These are phyloP conservation scores for Ensete ventricosum DNA, from an alignment of 176 grass and related monocot genomes.

Conservation along the genomic window DNA sequence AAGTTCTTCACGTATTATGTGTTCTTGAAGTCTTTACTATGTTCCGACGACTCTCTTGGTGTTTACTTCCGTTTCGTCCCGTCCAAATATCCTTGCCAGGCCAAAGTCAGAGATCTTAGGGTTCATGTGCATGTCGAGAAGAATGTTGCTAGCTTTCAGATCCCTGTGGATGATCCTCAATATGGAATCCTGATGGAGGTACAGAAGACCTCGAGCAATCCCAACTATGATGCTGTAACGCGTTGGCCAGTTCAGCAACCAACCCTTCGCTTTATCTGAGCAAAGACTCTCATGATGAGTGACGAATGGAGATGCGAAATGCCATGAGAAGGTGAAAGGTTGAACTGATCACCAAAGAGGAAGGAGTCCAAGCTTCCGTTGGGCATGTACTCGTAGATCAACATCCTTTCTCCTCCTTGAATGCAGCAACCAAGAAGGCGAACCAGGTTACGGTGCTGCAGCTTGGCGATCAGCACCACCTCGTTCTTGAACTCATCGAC, in stretches of 20 bases:
- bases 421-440: too few species aligned
- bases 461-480: background rate
- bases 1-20: slow-evolving; percentile 6
- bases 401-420: too few species aligned
- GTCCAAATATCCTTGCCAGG: too few species aligned
- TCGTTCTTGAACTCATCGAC: slow-evolving; percentile 19
- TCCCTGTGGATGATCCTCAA: too few species aligned
- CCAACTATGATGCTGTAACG: slow-evolving; percentile 56
- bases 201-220: too few species aligned
- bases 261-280: slow-evolving; percentile 39
- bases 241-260: slow-evolving; percentile 41
- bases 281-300: background rate
- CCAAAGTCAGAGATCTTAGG: slow-evolving; percentile 21
- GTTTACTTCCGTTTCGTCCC: too few species aligned
- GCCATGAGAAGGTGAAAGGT: background rate
- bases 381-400: too few species aligned
- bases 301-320: background rate
- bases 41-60: slow-evolving; percentile 26
- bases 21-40: slow-evolving; percentile 76
- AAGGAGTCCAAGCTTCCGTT: background rate
- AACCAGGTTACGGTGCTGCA: too few species aligned
- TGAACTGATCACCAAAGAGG: background rate
- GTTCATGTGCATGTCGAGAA: background rate
- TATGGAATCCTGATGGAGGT: too few species aligned
- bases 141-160: too few species aligned